Evolutionary conservation across 768 basidiomycete species (phyloP).

Genomic region (Gloeopeniophorella convolvens): DNA sequence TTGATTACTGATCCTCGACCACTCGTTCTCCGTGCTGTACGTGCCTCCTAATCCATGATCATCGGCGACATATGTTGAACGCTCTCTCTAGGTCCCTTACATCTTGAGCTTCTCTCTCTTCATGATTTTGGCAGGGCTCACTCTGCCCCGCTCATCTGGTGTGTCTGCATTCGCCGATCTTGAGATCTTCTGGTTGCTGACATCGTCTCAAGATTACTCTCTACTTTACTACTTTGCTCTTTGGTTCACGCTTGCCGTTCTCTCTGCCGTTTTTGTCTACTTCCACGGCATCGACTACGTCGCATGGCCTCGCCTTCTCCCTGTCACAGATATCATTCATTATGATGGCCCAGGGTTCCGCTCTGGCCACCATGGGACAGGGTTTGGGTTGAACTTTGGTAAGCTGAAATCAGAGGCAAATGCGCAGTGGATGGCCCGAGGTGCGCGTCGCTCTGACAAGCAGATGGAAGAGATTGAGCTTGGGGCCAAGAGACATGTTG

Average conservation of each 20-base stretch:
- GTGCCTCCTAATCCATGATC: slow-evolving; percentile 26
- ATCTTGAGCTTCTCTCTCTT: slow-evolving; percentile 73
- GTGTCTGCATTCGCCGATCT: slow-evolving; percentile 29
- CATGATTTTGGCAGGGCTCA: slow-evolving; percentile 82
- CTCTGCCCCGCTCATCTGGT: slow-evolving; percentile 85
- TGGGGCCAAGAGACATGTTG: slow-evolving; percentile 73
- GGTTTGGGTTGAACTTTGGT: slow-evolving; percentile 38
- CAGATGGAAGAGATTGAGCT: slow-evolving; percentile 70
- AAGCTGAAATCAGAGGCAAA: slow-evolving; percentile 32
- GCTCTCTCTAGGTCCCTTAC: slow-evolving; percentile 65
- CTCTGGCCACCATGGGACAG: slow-evolving; percentile 70
- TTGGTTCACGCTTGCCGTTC: slow-evolving; percentile 61
- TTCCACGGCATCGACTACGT: slow-evolving; percentile 93
- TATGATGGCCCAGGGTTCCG: slow-evolving; percentile 88
- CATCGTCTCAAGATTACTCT: slow-evolving; percentile 60
- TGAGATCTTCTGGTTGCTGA: background rate
- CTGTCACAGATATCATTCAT: slow-evolving; percentile 70
- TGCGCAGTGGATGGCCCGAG: slow-evolving; percentile 35
- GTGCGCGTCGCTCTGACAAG: slow-evolving; percentile 29
- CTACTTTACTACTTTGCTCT: slow-evolving; percentile 79
- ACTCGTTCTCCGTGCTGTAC: slow-evolving; percentile 75
- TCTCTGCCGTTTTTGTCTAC: slow-evolving; percentile 66
- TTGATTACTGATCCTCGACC: slow-evolving; percentile 75
- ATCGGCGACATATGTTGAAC: background rate
- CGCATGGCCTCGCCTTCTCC: slow-evolving; percentile 84